Evolutionary conservation across 495 filamentous ascomycete genomes (phyloP).

Genomic region (Penicillium tannophilum): DNA sequence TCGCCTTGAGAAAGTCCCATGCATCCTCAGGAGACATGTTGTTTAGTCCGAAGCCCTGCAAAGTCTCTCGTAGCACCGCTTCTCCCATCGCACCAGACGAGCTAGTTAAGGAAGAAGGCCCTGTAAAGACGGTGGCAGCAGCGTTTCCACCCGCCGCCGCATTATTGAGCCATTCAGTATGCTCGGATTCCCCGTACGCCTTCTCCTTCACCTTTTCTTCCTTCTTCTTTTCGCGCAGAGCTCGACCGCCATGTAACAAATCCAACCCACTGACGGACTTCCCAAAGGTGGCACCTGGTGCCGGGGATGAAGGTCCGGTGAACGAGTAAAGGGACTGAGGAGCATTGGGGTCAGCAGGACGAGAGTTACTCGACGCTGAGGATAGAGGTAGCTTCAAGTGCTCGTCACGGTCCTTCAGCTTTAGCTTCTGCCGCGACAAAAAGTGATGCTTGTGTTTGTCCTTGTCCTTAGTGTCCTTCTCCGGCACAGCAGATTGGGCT

Average conservation of each 20-base stretch:
- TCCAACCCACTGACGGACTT: slow-evolving; percentile 84
- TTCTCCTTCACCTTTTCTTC: slow-evolving; percentile 61
- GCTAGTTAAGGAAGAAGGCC: slow-evolving; percentile 41
- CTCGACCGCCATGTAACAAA: slow-evolving; percentile 80
- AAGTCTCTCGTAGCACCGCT: slow-evolving; percentile 46
- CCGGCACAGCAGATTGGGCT: slow-evolving; percentile 23
- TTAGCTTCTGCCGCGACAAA: slow-evolving; percentile 88
- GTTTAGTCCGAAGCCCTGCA: slow-evolving; percentile 68
- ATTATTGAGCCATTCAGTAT: slow-evolving; percentile 47
- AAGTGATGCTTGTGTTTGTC: slow-evolving; percentile 83
- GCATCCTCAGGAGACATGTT: slow-evolving; percentile 89
- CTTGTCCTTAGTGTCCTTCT: slow-evolving; percentile 45
- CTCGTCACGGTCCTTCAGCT: slow-evolving; percentile 79
- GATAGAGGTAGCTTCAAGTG: slow-evolving; percentile 74
- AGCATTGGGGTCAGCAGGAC: slow-evolving; percentile 79
- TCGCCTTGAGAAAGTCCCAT: slow-evolving; percentile 92
- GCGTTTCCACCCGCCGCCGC: slow-evolving; percentile 23
- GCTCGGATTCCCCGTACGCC: slow-evolving; percentile 47
- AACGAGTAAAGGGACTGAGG: slow-evolving; percentile 84
- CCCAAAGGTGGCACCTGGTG: slow-evolving; percentile 65
- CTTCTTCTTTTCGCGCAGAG: slow-evolving; percentile 85
- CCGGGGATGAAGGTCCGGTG: slow-evolving; percentile 67
- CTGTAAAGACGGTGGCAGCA: slow-evolving; percentile 33
- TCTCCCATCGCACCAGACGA: slow-evolving; percentile 37
- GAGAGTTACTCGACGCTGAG: slow-evolving; percentile 88